Evolutionary conservation across 2,329 filamentous ascomycete genomes (phyloP).

Genomic region (Exophiala sp.): DNA sequence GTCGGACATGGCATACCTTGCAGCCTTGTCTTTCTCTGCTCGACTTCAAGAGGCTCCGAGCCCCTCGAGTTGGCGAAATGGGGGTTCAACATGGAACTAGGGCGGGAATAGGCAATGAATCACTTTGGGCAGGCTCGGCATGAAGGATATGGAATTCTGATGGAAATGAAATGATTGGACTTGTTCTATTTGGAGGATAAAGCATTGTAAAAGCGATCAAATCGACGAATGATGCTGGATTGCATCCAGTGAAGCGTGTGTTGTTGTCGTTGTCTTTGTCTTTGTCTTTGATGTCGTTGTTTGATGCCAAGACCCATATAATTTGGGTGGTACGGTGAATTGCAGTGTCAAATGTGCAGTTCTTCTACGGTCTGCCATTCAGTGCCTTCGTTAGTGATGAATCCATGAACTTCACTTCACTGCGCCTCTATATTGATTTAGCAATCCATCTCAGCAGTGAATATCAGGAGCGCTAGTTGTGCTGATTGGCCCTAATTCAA

Average conservation of each 20-base stretch:
- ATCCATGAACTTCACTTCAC: slow-evolving; percentile 3
- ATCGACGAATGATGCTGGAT: too few relatives aligned
- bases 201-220: not conserved
- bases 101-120: not conserved
- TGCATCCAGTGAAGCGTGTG: too few relatives aligned
- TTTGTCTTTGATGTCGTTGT: too few relatives aligned
- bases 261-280: too few relatives aligned
- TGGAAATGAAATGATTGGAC: too few relatives aligned
- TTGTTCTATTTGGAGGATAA: not conserved
- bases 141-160: too few relatives aligned
- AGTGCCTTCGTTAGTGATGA: too few relatives aligned
- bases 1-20: slow-evolving; percentile 12
- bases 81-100: not conserved
- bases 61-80: not conserved
- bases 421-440: slow-evolving; percentile 3
- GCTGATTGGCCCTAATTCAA: not conserved
- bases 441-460: not conserved
- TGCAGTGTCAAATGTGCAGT: too few relatives aligned
- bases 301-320: not conserved
- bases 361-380: too few relatives aligned
- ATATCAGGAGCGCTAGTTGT: not conserved
- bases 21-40: slow-evolving; percentile 9
- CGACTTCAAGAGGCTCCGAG: not conserved
- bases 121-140: too few relatives aligned
- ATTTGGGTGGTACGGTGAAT: too few relatives aligned